Base-by-base conservation (phyloP, 83 land plant genomes). In the Diphasiastrum complanatum region DNA sequence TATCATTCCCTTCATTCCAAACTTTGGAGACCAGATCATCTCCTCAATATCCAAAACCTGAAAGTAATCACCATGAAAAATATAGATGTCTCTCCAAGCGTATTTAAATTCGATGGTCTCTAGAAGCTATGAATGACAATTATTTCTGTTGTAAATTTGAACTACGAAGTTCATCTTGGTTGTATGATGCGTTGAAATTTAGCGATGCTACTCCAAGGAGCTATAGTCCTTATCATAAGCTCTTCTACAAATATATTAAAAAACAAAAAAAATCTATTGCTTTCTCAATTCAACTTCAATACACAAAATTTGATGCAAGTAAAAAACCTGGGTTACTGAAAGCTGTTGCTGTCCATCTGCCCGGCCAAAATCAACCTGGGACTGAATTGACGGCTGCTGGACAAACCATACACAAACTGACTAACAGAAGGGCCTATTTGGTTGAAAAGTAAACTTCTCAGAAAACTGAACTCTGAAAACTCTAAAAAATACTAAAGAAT, bases 41-140 rank as follows among this genome's bases (percentile, higher is more conserved):
- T 90, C 96, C 64, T 90, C 96, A 60, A 90, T 90, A 71, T 90
- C 96, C 18, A 83, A 38, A 27, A 90, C 85, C 96, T 90, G 63
- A 41, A 69, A 43, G 20, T 0, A 31, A 33, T 26, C 18, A 12
- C 22, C 11, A 14, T 40, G 8, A 16, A 40, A 40, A 8, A 16
- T 40, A 40, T 40, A 40, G 29, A 61, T 62, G n/a, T 16, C 4
- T 45, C 8, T 26, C 18, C 6, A 49, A 27, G 30, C 14, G 52
- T 25, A 25, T 14, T 57, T 25, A 20, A 51, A 16, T 52, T 28
- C 51, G 23, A 20, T 23, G 25, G 2, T 19, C 10, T 14, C 26
- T 28, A 16, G 14, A 11, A 10, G 30, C 4, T 10, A 61, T 22
- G 16, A 43, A 2, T 2, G 3, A 2, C 26, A 3, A 2, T 4